phyloP scores from a whole-genome alignment of 768 basidiomycete species.

The Rhodotorula taiwanensis region DNA sequence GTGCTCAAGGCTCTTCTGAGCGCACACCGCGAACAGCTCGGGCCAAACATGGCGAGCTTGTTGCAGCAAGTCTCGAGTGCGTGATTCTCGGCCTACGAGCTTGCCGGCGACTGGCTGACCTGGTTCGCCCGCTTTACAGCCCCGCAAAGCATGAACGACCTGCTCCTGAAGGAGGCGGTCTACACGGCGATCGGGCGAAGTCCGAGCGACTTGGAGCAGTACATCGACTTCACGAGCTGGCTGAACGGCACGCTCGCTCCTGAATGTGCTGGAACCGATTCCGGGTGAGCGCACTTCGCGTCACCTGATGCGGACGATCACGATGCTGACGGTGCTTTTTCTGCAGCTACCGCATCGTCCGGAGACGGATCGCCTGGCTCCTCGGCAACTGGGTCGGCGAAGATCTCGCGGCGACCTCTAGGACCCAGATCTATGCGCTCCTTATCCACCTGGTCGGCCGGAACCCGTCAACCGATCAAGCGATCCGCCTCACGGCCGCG shows the following conservation, averaged over 20 bases:
- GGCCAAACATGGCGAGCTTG: conserved; percentile 57
- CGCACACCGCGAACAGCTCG: conserved; percentile 63
- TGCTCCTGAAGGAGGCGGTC: conserved; percentile 75
- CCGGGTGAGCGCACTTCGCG: conserved; percentile 50
- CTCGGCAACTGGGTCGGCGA: conserved; percentile 82
- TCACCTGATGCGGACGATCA: neutral
- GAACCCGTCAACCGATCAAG: conserved; percentile 65
- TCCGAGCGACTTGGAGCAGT: conserved; percentile 56
- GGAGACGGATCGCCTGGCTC: conserved; percentile 91
- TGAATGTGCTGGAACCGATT: conserved; percentile 58
- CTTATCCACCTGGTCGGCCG: conserved; percentile 63
- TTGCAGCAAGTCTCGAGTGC: conserved; percentile 61
- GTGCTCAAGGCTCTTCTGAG: conserved; percentile 71
- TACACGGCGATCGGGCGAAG: conserved; percentile 88
- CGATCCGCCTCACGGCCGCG: conserved; percentile 79
- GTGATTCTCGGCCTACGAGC: conserved; percentile 21
- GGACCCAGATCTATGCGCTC: conserved; percentile 68
- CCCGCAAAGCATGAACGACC: conserved; percentile 53
- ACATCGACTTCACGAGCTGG: conserved; percentile 66
- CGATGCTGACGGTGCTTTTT: conserved; percentile 14
- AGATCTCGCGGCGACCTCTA: conserved; percentile 54
- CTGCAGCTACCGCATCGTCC: conserved; percentile 76
- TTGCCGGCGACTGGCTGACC: neutral
- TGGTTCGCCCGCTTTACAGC: conserved; percentile 19
- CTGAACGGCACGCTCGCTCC: conserved; percentile 55